Percentiles rank a stretch among this genome's conserved stretches.
phyloP scores from a whole-genome alignment of 352 stramenopile species.

The Phytophthora pseudosyringae region DNA sequence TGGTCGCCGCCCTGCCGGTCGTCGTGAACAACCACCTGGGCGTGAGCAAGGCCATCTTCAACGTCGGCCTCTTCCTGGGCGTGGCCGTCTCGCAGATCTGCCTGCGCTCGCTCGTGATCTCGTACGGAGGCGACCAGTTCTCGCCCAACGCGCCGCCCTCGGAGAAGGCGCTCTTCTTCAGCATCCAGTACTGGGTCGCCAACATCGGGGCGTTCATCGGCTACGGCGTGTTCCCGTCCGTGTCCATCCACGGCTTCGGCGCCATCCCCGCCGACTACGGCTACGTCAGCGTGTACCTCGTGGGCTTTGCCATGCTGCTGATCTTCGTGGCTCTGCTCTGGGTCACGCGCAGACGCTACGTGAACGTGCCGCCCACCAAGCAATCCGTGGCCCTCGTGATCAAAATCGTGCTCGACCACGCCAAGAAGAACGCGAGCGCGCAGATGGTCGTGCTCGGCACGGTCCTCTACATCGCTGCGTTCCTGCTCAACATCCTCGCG shows the following conservation, averaged over 20 bases:
- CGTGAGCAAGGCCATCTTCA: constrained; percentile 52
- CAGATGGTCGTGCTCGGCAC: constrained; percentile 44
- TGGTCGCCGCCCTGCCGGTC: constrained; percentile 45
- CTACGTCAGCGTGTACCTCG: constrained; percentile 65
- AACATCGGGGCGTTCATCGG: constrained; percentile 78
- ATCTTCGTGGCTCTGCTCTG: constrained; percentile 49
- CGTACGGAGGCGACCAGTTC: constrained; percentile 72
- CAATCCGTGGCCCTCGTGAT: constrained; percentile 52
- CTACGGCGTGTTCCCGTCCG: constrained; percentile 76
- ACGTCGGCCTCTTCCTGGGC: constrained; percentile 56
- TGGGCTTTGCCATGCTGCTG: constrained; percentile 50
- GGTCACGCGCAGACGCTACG: constrained; percentile 48
- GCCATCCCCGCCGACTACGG: constrained; percentile 45
- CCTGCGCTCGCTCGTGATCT: constrained; percentile 65
- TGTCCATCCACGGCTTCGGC: constrained; percentile 73
- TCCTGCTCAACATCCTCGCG: constrained; percentile 61
- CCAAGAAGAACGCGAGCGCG: constrained; percentile 34
- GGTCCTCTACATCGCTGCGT: constrained; percentile 39
- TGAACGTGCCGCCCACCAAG: constrained; percentile 44
- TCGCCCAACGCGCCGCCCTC: constrained; percentile 40
- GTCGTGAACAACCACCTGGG: constrained; percentile 36
- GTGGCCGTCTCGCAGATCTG: constrained; percentile 52
- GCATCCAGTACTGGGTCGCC: constrained; percentile 83
- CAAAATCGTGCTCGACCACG: constrained; percentile 39
- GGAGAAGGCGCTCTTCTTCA: constrained; percentile 79